Evolutionary conservation across 2,329 filamentous ascomycete species (phyloP), one percentile per base, ranked within the genome.

Genomic region (Aureobasidium subglaciale): DNA sequence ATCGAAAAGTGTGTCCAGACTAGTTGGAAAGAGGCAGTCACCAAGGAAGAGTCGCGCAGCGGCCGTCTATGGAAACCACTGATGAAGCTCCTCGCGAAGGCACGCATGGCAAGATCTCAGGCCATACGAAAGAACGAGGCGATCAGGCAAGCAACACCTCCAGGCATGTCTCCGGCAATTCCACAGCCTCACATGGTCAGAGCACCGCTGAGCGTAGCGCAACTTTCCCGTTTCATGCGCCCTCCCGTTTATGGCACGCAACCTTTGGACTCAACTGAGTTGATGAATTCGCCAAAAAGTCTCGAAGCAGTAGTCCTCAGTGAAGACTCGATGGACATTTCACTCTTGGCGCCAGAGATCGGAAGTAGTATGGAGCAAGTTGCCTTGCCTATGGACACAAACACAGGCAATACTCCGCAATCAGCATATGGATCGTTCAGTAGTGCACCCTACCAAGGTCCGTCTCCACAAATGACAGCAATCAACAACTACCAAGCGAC

Each of bases 61-160:
- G 78, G 80, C 3, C 79, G 81, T 70, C 68, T 86, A 0, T 87
- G 84, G 84, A 78, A 79, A 40, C 83, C 83, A 0, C 70, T 87
- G 43, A 72, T 76, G 24, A 83, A 80, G 59, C 70, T 87, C 2
- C 79, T 86, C 69, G 74, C 74, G 13, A 82, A 81, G 63, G 84
- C 84, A 11, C 71, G 72, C 41, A 73, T 74, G 11, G 78, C 77
- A 40, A 73, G 82, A 46, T 72, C 75, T 38, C 75, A 75, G 55
- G 80, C 82, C 55, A 63, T 77, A 16, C 66, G 68, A 22, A 68
- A 73, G 20, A 70, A 75, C 22, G 20, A 52, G 35, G 56, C 48
- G 1, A 46, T 41, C 38, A 54, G 15, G 29, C 52, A 45, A 57
- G 45, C 37, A 4, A 41, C 54, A 24, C 54, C 54, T 4, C 54